Evolutionary conservation across 108 stramenopile genomes (phyloP).

Genomic region (Discostella pseudostelligera): DNA sequence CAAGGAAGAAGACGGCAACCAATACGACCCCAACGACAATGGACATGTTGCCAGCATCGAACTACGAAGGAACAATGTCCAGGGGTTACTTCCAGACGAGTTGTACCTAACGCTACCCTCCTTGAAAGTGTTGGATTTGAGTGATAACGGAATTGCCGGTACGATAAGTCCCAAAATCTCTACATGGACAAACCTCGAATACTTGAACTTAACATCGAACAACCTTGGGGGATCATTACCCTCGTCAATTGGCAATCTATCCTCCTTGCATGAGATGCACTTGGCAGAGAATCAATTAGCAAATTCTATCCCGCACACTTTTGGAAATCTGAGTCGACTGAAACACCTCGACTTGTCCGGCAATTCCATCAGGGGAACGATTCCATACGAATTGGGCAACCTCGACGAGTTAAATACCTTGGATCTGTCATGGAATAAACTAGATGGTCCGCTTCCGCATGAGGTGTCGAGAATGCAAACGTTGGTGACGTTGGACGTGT

Average conservation of each 20-base stretch:
- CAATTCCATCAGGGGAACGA: slow-evolving; percentile 47
- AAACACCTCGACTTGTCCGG: slow-evolving; percentile 39
- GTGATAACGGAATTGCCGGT: slow-evolving; percentile 43
- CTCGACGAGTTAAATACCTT: slow-evolving; percentile 39
- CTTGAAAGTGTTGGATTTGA: slow-evolving; percentile 35
- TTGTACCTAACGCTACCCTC: slow-evolving; percentile 31
- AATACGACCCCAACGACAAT: slow-evolving; percentile 14
- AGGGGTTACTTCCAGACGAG: slow-evolving; percentile 35
- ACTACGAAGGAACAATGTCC: slow-evolving; percentile 35
- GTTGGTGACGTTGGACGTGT: slow-evolving; percentile 30
- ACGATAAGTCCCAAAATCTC: slow-evolving; percentile 27
- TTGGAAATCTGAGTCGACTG: slow-evolving; percentile 17
- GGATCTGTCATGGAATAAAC: slow-evolving; percentile 35
- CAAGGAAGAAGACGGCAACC: slow-evolving; percentile 13
- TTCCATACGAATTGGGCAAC: slow-evolving; percentile 57
- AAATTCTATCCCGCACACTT: slow-evolving; percentile 20
- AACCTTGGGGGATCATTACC: slow-evolving; percentile 34
- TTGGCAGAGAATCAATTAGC: slow-evolving; percentile 33
- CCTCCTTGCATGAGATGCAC: slow-evolving; percentile 21
- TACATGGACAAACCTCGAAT: slow-evolving; percentile 8
- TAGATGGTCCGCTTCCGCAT: slow-evolving; percentile 34
- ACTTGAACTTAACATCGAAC: slow-evolving; percentile 41
- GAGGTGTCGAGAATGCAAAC: slow-evolving; percentile 24
- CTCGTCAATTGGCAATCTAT: slow-evolving; percentile 23
- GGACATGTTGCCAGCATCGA: slow-evolving; percentile 34